Percentiles rank a stretch among this genome's conserved stretches.
phyloP scores from a whole-genome alignment of 371 early-diverging fungal species.

The Dichotomocladium elegans region DNA sequence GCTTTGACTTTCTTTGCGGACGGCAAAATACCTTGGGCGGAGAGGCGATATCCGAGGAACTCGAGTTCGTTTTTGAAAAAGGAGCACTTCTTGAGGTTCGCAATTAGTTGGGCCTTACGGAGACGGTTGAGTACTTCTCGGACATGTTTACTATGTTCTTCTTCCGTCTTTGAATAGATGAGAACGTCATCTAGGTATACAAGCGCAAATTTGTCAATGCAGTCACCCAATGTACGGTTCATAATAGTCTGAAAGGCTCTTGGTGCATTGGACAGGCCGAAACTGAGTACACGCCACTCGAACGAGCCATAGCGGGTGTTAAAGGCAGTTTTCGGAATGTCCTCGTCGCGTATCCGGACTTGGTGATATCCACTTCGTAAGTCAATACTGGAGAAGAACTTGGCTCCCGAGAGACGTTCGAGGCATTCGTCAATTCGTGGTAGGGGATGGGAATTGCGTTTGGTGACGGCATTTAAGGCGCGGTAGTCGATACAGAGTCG shows the following conservation, averaged over 20 bases:
- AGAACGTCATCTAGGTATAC: slow-evolving; percentile 5
- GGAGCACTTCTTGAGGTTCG: slow-evolving; percentile 47
- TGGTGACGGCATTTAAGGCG: neutral
- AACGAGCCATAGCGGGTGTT: slow-evolving; percentile 1
- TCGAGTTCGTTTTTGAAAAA: slow-evolving; percentile 25
- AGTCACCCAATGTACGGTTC: slow-evolving; percentile 23
- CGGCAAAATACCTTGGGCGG: slow-evolving; percentile 21
- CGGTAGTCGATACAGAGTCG: neutral
- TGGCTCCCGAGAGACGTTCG: neutral
- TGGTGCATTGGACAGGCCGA: neutral
- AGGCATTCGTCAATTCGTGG: slow-evolving; percentile 46
- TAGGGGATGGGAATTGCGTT: slow-evolving; percentile 20
- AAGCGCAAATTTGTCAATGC: slow-evolving; percentile 35
- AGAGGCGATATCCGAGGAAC: slow-evolving; percentile 37
- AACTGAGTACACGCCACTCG: neutral
- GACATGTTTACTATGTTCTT: slow-evolving; percentile 8
- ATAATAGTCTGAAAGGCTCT: slow-evolving; percentile 19
- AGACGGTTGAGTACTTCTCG: slow-evolving; percentile 29
- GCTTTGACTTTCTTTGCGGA: slow-evolving; percentile 23
- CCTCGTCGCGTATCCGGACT: neutral
- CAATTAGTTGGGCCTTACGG: slow-evolving; percentile 20
- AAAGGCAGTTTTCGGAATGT: slow-evolving; percentile 22
- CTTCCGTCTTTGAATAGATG: neutral
- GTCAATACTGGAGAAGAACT: neutral
- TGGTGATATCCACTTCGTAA: neutral